Conservation (phyloP, 2,329 filamentous ascomycete species). For the Gaeumannomyces sp. region DNA sequence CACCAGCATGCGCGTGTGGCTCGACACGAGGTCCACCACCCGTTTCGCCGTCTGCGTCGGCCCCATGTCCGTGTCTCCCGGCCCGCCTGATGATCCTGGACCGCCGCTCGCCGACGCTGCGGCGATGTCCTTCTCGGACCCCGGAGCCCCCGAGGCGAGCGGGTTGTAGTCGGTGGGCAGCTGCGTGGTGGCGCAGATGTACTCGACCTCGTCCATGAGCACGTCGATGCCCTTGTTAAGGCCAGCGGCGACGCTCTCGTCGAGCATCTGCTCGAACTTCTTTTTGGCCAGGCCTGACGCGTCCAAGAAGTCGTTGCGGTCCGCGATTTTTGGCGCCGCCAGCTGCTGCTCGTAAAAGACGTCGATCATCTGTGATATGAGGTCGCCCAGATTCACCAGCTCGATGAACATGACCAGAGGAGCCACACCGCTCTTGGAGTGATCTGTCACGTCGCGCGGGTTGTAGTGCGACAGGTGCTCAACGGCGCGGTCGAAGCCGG, state of each 20-base stretch:
- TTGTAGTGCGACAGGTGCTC: slow-evolving; percentile 87
- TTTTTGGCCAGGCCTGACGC: slow-evolving; percentile 93
- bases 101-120: slow-evolving; percentile 15
- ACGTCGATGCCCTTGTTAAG: slow-evolving; percentile 98
- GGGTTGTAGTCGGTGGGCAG: slow-evolving; percentile 88
- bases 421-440: slow-evolving; percentile 62
- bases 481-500: slow-evolving; percentile 91
- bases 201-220: slow-evolving; percentile 97
- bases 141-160: slow-evolving; percentile 21
- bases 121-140: slow-evolving; percentile 1
- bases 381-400: slow-evolving; percentile 92
- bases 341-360: slow-evolving; percentile 98
- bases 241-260: slow-evolving; percentile 91
- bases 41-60: slow-evolving; percentile 73
- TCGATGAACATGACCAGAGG: slow-evolving; percentile 94
- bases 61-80: slow-evolving; percentile 48
- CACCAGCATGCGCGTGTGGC: slow-evolving; percentile 86
- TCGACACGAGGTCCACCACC: slow-evolving; percentile 78
- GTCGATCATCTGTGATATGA: slow-evolving; percentile 98
- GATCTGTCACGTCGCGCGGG: slow-evolving; percentile 71
- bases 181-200: slow-evolving; percentile 84
- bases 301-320: slow-evolving; percentile 91
- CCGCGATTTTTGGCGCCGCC: slow-evolving; percentile 71
- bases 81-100: slow-evolving; percentile 23
- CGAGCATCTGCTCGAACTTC: slow-evolving; percentile 96